Evolutionary conservation across 2,329 filamentous ascomycete genomes (phyloP), one percentile per base, ranked within the genome.

Genomic region (Microdochium trichocladiopsis): DNA sequence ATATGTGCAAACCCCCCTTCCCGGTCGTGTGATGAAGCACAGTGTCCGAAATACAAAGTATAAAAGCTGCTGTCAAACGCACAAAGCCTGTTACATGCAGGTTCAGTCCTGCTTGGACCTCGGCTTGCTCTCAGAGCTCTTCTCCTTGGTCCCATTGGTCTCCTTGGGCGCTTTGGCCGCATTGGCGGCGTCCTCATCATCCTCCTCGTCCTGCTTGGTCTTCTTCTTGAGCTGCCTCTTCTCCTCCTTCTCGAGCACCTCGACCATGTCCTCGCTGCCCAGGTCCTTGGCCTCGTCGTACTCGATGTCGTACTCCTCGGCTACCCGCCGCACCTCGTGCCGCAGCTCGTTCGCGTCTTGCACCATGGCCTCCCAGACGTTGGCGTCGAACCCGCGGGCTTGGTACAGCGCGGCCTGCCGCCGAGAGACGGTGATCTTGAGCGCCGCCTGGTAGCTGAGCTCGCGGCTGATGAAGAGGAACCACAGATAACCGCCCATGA

Each of bases 391-490:
- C 0, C 89, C 89, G 11, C 83, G 82, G 45, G 78, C 73, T 58
- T 87, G 78, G 66, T 96, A 96, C 11, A 96, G 73, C 50, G 84
- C 82, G 51, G 81, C 79, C 69, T 95, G 91, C 4, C 91, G 80
- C 33, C 84, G 79, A 36, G 83, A 89, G 36, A 96, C 87, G 6
- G 92, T 96, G 51, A 95, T 79, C 66, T 95, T 92, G 72, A 96
- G 83, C 25, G 92, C 90, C 2, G 86, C 86, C 59, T 88, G 86
- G 73, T 96, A 96, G 57, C 83, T 89, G 11, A 95, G 84, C 69
- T 96, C 91, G 21, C 88, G 83, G 70, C 92, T 95, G 72, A 96
- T 89, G 70, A 92, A 95, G 12, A 96, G 73, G 66, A 96, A 96
- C 90, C 90, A 96, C 51, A 95, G 75, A 63, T 96, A 96, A 58